Evolutionary conservation across 345 rosid species (phyloP), one percentile per base, ranked within the genome.

Genomic region (Melastoma malabathricum): DNA sequence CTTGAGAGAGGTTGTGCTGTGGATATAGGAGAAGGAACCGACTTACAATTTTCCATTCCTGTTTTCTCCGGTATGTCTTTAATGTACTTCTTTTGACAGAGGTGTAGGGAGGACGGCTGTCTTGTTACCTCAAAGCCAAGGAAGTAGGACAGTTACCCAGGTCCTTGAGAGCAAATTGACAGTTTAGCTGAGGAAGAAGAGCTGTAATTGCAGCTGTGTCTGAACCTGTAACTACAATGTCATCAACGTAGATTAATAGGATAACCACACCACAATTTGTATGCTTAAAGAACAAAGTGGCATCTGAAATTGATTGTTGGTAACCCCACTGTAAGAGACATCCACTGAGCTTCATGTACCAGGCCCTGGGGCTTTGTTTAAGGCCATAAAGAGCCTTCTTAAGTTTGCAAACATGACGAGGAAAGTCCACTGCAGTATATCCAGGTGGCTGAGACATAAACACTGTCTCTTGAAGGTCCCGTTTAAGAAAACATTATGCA

Each of bases 361-460:
- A 25, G 0, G 44, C 59, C 6, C 22, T 17, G 2, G 41, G 43
- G 18, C 14, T 43, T 45, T 56, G 23, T 23, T 56, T 56, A 2
- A 56, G 20, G 0, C 41, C 51, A 27, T 46, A 56, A 5, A 45
- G 7, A 2, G 49, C 22, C 0, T 38, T 6, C 1, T 15, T 5
- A 0, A 19, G 17, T 1, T 19, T 10, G 7, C 44, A 56, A 4
- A 47, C 38, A 57, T 57, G 15, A 0, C 13, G 13, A 17, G 6
- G 52, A n/a, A n/a, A n/a, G n/a, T n/a, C n/a, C n/a, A 3, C 13
- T 13, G 5, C 27, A 1, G 3, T 10, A 16, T 57, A 18, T 13
- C 31, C 4, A 2, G 45, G 46, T 2, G 51, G 59, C 31, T 57
- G 52, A 13, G 13, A n/a, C 46, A 47, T 57, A 14, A 27, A 57